Base-by-base conservation (phyloP, 2,329 filamentous ascomycete genomes). In the Aspergillus arachidicola region DNA sequence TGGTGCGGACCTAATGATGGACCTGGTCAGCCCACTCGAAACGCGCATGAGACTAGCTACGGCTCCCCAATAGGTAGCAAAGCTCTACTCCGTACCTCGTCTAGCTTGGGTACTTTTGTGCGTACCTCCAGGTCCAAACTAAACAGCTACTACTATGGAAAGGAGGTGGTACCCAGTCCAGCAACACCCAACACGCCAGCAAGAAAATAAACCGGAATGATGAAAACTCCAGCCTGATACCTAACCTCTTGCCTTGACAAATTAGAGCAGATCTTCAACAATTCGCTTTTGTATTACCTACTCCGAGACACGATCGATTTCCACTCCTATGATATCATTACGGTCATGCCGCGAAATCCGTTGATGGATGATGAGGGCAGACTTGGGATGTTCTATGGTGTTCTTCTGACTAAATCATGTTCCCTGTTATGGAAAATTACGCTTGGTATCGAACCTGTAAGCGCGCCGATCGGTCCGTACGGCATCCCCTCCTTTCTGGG, bases 201-300 rank as follows among this genome's bases (percentile, higher is more conserved):
- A 55, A 55, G 51, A 55, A 55, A 55, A 55, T 55, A 55, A 55
- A 41, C 51, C 51, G 51, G 51, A 38, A 55, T 38, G 51, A 55
- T 23, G 21, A 14, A 23, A 41, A 55, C 10, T 30, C 51, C 51
- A 34, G 30, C 51, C 51, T 55, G 51, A 55, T 38, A 55, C 30
- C 32, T 36, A 55, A 55, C 19, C 11, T 16, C 28, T 11, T 30
- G 23, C 34, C 51, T 38, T 55, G 32, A 21, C 34, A 51, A 19
- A 14, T 16, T 19, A 30, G 16, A 51, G 32, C 3, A 51, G 14
- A 9, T 16, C 16, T 36, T 36, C 34, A 36, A 30, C 11, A 14
- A 32, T 23, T 46, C 43, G n/a, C 43, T 45, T 45, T 45, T 45
- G 19, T 45, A 28, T 30, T 54, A 2, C n/a, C 10, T 54, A 54